Base-by-base conservation (phyloP, 2,329 filamentous ascomycete genomes). In the Aspergillus jensenii region DNA sequence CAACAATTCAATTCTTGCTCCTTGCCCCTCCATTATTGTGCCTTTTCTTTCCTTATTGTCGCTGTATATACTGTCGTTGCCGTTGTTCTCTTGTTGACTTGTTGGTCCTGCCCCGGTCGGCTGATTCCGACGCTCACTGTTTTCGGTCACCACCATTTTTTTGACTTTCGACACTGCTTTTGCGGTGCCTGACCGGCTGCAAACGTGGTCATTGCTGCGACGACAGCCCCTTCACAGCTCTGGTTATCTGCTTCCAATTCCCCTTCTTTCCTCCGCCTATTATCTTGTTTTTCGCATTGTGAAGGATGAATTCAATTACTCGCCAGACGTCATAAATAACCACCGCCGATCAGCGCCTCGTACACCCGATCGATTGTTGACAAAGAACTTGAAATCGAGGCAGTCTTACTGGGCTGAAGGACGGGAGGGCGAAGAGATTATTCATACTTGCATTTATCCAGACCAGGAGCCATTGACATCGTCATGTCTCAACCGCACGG, bases 401-500 rank as follows among this genome's bases (percentile, higher is more conserved):
- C 12, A 15, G 27, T 31, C 27, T 31, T 31, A 40, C 31, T 25
- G 43, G 39, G 27, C 25, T 48, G 46, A 43, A 39, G 17, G 23
- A 41, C 37, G 23, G 49, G 17, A 25, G 39, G 21, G 15, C 40
- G 12, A 31, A 48, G 48, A 48, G 51, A 37, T 37, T 12, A 47
- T 33, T 11, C 23, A 39, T 45, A 39, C 43, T 51, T 46, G 15
- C 43, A 21, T 3, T 35, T 56, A 9, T 33, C 37, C 17, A 31
- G 14, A 40, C 19, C 25, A 23, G 23, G 50, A 44, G 7, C 21
- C 19, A 43, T 52, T 43, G 7, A 45, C 51, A 52, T 56, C 56
- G 62, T 52, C 47, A 66, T 66, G 64, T 54, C 64, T 39, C 51
- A 56, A 40, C 55, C 59, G 17, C 49, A 62, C 60, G 60, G 53